Evolutionary conservation across 495 filamentous ascomycete species (phyloP), one percentile per base, ranked within the genome.

Genomic region (Tetracladium setigerum): DNA sequence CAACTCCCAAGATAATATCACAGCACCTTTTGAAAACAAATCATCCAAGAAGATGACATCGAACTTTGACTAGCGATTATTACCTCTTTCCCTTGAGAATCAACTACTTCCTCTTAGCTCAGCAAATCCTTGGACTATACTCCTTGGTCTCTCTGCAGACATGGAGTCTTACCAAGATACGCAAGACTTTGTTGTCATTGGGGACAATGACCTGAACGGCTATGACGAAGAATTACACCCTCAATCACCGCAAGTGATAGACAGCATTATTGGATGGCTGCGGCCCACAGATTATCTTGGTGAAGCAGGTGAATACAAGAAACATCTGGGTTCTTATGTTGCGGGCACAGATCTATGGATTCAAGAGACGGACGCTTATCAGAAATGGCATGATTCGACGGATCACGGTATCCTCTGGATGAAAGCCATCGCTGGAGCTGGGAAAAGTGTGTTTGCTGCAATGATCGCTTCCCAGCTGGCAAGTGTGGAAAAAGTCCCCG

Each of bases 391-490:
- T 38, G 45, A 62, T 6, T 52, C 48, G 6, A 19, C 30, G 4
- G 41, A 65, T 0, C 38, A 66, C 24, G 70, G 71, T 10, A 41
- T 62, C 14, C 58, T 78, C 1, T 76, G 72, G 71, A 64, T 76
- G 38, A 68, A 65, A 49, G 74, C 63, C n/a, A 67, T 75, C 30
- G 64, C 74, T 6, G 76, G 76, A 4, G 64, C 67, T 41, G 74
- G 72, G 0, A 79, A 79, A 57, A 67, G 61, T 10, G 72, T 79
- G 15, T 38, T 74, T 13, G 71, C 71, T 31, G 71, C 72, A 2
- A 51, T 36, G 2, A 41, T 73, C 11, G 57, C 65, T 30, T 17
- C 57, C 12, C 38, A 53, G 4, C 59, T 74, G 1, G 22, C 46
- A 22, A 36, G 34, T 14, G 59, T 56, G 45, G 62, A 43, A 30